Evolutionary conservation across 2,329 filamentous ascomycete genomes (phyloP), one percentile per base, ranked within the genome.

Genomic region (Nothophaeocryptopus gaeumannii): DNA sequence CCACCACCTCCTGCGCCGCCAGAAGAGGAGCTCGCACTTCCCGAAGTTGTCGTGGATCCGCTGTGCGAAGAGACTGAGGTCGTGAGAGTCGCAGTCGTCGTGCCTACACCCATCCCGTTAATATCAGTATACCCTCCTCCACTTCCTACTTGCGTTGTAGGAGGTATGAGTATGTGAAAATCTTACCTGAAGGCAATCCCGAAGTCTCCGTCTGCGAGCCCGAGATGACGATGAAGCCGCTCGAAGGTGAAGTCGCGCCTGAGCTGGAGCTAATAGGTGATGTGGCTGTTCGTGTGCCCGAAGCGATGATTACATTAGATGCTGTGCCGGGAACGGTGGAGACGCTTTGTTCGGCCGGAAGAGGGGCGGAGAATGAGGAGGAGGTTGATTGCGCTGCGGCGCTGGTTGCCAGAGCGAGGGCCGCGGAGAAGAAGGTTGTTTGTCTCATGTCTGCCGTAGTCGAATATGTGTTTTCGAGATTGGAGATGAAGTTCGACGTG

Each of bases 351-450:
- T 47, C 38, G 32, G 41, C 41, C 2, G 45, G 37, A 14, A 37
- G 8, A 10, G 45, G 45, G 14, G 38, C 38, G 5, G 29, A 26
- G 32, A 36, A 41, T 9, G 11, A 8, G 9, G 31, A 43, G 20
- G 39, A 31, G 9, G 30, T 45, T 35, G 45, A 41, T 47, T 52
- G 50, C 2, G 44, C 50, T 11, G 20, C 34, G 5, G 39, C 31
- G 34, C 20, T 32, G 34, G 37, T 32, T 9, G 45, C 26, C 2
- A 52, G 32, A n/a, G 13, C 26, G 29, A 47, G 39, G n/a, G 35
- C 12, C 1, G 20, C 36, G 15, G 5, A 29, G 35, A 13, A 47
- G 20, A 7, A 26, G 3, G 20, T 26, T 26, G 20, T 3, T 13
- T 14, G 15, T 20, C 20, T 8, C 14, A 20, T 36, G 41, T 20